Base-by-base conservation (phyloP, 1,139 yeast species). In the Arxiozyma telluris region DNA sequence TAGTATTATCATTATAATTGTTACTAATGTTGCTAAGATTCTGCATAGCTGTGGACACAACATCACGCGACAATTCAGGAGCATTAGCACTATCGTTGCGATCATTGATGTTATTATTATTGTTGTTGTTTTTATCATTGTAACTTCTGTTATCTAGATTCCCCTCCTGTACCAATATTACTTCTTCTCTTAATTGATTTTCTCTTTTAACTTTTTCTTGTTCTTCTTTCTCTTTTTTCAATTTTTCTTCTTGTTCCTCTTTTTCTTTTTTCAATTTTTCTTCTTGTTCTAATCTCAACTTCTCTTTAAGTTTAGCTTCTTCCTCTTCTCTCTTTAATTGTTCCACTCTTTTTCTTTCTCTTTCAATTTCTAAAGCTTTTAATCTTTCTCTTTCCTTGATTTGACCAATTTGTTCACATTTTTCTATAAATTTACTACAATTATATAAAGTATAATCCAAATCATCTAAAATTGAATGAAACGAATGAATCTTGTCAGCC, bases 401-500 rank as follows among this genome's bases (percentile, higher is more conserved):
- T 41, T 53, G 52, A 21, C 67, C 67, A 41, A 57, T 54, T 21
- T 57, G 58, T n/a, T 61, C 56, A 52, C 73, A 50, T 49, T 68
- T 63, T 20, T 66, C 65, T 22, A 73, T 62, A 46, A 70, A 69
- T 51, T 60, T 59, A 45, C 67, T 68, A 27, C 76, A 67, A 45
- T 70, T 71, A 9, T 55, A 61, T 52, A 73, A 57, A 44, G 75
- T 73, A 38, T 70, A 55, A 25, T 65, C 71, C 52, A 70, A 60
- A 47, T 71, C 73, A 56, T 73, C 75, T 50, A 74, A 54, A 1
- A 73, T 66, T 34, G 65, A 58, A 48, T 68, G 69, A 49, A 67
- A 68, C 41, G 54, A 46, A 49, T 61, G 62, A 12, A 68, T 59
- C 45, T 61, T 64, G n/a, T 66, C 70, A 42, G 61, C 60, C 34